Conservation (phyloP, 2,329 filamentous ascomycete species). For the Hypoxylon sp. region DNA sequence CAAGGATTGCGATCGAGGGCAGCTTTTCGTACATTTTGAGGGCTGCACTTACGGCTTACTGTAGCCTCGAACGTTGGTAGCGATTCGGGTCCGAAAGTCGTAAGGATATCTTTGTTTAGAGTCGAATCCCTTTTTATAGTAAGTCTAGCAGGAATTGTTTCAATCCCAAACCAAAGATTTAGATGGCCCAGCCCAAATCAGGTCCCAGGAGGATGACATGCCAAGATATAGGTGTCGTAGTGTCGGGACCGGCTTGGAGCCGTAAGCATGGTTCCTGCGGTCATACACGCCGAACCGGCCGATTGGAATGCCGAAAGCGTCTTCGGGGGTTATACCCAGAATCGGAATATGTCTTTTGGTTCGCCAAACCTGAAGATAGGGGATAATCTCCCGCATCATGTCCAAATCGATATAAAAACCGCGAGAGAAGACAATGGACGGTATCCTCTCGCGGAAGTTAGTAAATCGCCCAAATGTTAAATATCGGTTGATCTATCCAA, state of each 20-base stretch:
- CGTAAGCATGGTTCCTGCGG: conserved; percentile 13
- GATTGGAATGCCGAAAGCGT: conserved; percentile 1
- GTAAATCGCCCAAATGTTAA: no score
- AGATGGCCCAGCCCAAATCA: not conserved
- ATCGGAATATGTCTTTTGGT: no score
- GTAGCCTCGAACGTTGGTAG: conserved; percentile 17
- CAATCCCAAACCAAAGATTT: conserved; percentile 16
- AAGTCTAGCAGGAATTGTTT: conserved; percentile 11
- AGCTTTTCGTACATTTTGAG: conserved; percentile 15
- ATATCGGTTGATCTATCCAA: no score
- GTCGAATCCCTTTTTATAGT: conserved; percentile 5
- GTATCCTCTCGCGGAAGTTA: no score
- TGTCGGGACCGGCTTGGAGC: conserved; percentile 8
- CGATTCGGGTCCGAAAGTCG: conserved; percentile 21
- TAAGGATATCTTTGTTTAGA: conserved; percentile 1
- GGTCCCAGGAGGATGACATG: not conserved
- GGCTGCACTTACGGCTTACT: conserved; percentile 21
- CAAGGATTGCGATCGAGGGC: no score
- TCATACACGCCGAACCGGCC: conserved; percentile 6
- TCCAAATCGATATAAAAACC: no score
- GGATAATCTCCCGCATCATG: no score
- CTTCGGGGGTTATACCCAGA: not conserved
- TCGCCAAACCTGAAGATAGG: no score
- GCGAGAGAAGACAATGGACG: no score
- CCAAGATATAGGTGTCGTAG: conserved; percentile 2